Percentiles rank a stretch among this genome's conserved stretches.
Conservation (phyloP, 1,284 basidiomycete species). For the Puccinia hordei region DNA sequence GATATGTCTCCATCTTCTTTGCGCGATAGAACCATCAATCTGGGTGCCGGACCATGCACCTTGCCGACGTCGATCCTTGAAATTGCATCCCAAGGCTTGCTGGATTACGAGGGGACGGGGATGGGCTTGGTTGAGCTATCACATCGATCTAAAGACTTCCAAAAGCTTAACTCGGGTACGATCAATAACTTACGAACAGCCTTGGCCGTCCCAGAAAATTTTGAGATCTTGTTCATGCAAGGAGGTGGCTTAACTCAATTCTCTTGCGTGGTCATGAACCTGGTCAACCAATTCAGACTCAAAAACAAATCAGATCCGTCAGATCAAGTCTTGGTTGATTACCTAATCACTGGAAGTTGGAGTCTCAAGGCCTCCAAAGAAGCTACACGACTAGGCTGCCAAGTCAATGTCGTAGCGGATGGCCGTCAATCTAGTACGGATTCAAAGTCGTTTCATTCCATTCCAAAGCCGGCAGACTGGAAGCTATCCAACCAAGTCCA, state of each 20-base stretch:
- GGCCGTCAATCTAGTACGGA: constrained; percentile 67
- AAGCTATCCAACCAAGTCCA: constrained; percentile 66
- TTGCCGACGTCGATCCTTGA: constrained; percentile 76
- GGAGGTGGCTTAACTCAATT: constrained; percentile 89
- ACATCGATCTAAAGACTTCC: constrained; percentile 86
- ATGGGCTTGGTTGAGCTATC: constrained; percentile 92
- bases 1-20: constrained; percentile 56
- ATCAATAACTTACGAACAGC: constrained; percentile 68
- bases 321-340: constrained; percentile 65
- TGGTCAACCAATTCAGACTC: constrained; percentile 76
- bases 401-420: constrained; percentile 73
- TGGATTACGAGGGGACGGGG: constrained; percentile 84
- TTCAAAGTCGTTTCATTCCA: constrained; percentile 73
- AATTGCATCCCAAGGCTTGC: constrained; percentile 74
- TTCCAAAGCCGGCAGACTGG: constrained; percentile 75
- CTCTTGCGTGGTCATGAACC: constrained; percentile 82
- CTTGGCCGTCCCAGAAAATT: constrained; percentile 77
- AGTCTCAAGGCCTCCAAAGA: constrained; percentile 81
- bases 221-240: constrained; percentile 84
- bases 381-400: constrained; percentile 66
- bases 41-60: constrained; percentile 87
- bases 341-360: constrained; percentile 88
- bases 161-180: constrained; percentile 69
- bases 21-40: constrained; percentile 72
- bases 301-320: constrained; percentile 61